Evolutionary conservation across 1,139 yeast species (phyloP).

Genomic region (Candida sojae): DNA sequence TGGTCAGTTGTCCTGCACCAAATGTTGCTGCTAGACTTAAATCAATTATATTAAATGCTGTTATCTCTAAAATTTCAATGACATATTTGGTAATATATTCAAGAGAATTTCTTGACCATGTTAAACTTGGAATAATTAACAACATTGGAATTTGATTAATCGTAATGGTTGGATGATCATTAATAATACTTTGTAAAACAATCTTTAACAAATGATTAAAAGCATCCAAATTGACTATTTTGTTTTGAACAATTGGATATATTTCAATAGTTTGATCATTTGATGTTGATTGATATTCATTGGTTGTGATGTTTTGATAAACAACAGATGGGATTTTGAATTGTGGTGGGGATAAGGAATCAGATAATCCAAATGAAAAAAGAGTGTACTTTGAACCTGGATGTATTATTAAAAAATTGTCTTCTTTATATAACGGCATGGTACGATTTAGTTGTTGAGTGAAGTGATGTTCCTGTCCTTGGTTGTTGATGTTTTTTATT

Average conservation of each 20-base stretch:
- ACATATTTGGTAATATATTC: constrained; percentile 75
- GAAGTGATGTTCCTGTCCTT: too few species aligned
- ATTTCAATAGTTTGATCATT: constrained; percentile 39
- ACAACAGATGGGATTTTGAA: constrained; percentile 76
- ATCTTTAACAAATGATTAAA: constrained; percentile 67
- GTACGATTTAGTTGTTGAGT: too few species aligned
- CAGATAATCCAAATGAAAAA: constrained; percentile 81
- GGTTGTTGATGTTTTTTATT: constrained; percentile 1
- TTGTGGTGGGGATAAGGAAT: constrained; percentile 75
- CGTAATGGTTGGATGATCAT: constrained; percentile 51
- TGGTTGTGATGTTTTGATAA: constrained; percentile 50
- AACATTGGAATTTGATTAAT: constrained; percentile 51
- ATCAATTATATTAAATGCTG: constrained; percentile 74
- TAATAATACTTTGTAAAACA: constrained; percentile 57
- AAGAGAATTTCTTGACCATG: constrained; percentile 68
- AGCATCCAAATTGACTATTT: constrained; percentile 67
- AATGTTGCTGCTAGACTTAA: constrained; percentile 70
- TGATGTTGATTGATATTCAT: constrained; percentile 39
- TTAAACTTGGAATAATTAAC: constrained; percentile 60
- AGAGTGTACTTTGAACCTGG: constrained; percentile 80
- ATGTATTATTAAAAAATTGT: constrained; percentile 63
- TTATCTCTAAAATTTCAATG: constrained; percentile 71
- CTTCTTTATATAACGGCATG: constrained; percentile 64
- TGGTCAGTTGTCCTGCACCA: constrained; percentile 63
- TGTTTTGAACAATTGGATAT: constrained; percentile 64